These are phyloP conservation scores for Pleurotus eryngii DNA, from an alignment of 768 basidiomycete genomes.

Conservation along the genomic window DNA sequence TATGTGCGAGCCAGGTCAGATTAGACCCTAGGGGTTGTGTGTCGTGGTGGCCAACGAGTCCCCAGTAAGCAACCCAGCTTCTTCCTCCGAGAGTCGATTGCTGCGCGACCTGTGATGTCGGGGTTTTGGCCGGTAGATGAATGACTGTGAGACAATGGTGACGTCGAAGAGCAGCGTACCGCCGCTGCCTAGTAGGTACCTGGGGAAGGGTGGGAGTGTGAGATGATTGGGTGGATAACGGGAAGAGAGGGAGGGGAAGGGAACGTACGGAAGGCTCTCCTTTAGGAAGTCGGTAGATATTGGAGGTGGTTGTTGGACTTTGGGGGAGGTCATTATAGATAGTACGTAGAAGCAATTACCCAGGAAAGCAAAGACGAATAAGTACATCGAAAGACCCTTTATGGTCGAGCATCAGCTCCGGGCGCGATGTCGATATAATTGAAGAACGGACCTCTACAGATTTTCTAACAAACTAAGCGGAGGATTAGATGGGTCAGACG, in stretches of 20 bases:
- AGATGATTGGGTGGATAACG: background rate
- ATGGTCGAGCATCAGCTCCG: slow-evolving; percentile 3
- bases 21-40: slow-evolving; percentile 12
- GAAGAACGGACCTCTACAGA: slow-evolving; percentile 68
- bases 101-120: slow-evolving; percentile 21
- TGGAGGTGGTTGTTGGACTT: slow-evolving; percentile 52
- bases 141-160: slow-evolving; percentile 83
- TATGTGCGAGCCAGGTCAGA: too few species aligned
- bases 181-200: slow-evolving; percentile 87
- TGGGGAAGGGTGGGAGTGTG: slow-evolving; percentile 22
- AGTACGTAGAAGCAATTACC: slow-evolving; percentile 93
- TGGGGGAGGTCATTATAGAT: slow-evolving; percentile 81
- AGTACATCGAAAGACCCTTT: slow-evolving; percentile 87
- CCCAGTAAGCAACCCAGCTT: slow-evolving; percentile 42
- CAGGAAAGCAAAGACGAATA: slow-evolving; percentile 91
- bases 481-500: background rate
- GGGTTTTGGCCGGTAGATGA: slow-evolving; percentile 62
- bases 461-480: slow-evolving; percentile 72
- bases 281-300: slow-evolving; percentile 63
- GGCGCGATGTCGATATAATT: background rate
- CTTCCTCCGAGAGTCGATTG: slow-evolving; percentile 40
- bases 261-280: slow-evolving; percentile 81
- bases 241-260: background rate
- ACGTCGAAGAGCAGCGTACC: slow-evolving; percentile 94
- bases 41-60: slow-evolving; percentile 33